Evolutionary conservation across 441 rosid species (phyloP).

Genomic region (Aleurites moluccanus): DNA sequence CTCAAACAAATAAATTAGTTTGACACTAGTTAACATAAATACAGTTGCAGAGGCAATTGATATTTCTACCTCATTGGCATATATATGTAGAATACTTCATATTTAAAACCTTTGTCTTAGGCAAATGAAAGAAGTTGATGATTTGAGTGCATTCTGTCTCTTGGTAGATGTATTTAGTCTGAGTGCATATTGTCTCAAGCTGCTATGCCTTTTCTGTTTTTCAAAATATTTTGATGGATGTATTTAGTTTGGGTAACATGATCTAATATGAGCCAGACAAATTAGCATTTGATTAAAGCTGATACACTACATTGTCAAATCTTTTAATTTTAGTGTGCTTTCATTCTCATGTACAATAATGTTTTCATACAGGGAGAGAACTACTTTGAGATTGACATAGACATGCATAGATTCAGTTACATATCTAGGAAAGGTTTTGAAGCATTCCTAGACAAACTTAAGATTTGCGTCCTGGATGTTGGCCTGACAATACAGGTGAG

Average conservation of each 20-base stretch:
- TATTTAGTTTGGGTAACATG: no score
- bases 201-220: neutral
- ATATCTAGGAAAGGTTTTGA: conserved; percentile 89
- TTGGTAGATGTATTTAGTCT: no score
- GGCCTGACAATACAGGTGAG: conserved; percentile 91
- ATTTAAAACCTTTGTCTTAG: neutral
- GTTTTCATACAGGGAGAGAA: conserved; percentile 59
- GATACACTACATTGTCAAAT: no score
- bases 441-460: conserved; percentile 76
- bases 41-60: neutral
- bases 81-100: neutral
- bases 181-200: no score
- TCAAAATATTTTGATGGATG: neutral
- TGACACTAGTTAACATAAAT: neutral
- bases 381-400: conserved; percentile 84
- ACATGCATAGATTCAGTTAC: conserved; percentile 90
- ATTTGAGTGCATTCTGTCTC: neutral
- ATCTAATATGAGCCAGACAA: neutral
- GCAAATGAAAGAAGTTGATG: neutral
- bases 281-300: neutral
- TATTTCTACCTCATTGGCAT: neutral
- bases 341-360: neutral
- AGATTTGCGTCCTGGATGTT: conserved; percentile 65
- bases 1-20: neutral
- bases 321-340: neutral